These are phyloP conservation scores for Populus simonii DNA, from an alignment of 345 rosid species.

Conservation along the genomic window DNA sequence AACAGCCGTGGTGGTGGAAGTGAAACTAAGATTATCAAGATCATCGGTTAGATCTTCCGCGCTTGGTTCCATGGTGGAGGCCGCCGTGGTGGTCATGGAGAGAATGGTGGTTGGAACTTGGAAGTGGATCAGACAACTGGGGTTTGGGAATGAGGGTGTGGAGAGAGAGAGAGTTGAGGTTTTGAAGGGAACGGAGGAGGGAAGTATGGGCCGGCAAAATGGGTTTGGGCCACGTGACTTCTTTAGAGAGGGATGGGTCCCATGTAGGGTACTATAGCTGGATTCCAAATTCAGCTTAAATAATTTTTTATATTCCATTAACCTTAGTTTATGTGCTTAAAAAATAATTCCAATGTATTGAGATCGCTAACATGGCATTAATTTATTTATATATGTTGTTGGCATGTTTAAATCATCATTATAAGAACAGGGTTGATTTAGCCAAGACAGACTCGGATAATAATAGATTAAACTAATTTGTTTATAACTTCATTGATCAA, in stretches of 20 bases:
- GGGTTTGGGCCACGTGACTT: constrained; percentile 37
- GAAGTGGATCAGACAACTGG: neutral
- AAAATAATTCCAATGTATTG: neutral
- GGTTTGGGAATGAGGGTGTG: neutral
- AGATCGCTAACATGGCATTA: too few species aligned
- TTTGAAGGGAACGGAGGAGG: constrained; percentile 5
- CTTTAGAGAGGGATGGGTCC: constrained; percentile 22
- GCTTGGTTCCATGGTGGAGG: constrained; percentile 26
- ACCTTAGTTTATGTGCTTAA: neutral
- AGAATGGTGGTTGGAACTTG: neutral
- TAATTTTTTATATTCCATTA: neutral
- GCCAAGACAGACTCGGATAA: too few species aligned
- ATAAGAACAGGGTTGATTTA: too few species aligned
- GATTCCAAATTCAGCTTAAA: neutral
- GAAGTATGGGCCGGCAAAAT: constrained; percentile 39
- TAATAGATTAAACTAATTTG: too few species aligned
- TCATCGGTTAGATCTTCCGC: constrained; percentile 35
- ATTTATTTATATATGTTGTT: too few species aligned
- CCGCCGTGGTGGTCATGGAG: neutral
- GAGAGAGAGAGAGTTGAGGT: neutral
- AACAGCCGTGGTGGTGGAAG: constrained; percentile 27
- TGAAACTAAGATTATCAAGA: constrained; percentile 39
- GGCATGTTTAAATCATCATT: neutral
- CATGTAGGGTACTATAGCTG: constrained; percentile 12
- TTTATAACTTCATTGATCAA: too few species aligned